Conservation (phyloP, 768 basidiomycete genomes). For the Crassisporium funariophilum region DNA sequence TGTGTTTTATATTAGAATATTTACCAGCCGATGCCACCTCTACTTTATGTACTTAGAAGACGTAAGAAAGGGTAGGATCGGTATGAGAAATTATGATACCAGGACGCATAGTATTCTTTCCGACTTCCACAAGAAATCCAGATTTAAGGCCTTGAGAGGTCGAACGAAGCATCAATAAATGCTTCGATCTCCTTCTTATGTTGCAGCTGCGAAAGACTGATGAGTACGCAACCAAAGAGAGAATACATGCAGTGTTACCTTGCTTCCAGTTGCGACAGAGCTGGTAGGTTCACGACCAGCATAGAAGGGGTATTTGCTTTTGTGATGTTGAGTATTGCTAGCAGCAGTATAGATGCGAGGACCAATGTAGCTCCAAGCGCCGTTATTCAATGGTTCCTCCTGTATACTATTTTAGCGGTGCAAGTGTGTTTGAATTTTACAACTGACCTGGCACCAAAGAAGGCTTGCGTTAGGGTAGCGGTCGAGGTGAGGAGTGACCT, state of each 20-base stretch:
- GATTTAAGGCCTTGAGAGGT: conserved; percentile 20
- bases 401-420: neutral
- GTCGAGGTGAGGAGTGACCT: conserved; percentile 88
- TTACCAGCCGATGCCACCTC: too few species aligned
- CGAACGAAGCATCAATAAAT: conserved; percentile 67
- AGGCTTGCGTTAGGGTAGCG: conserved; percentile 94
- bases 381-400: conserved; percentile 97
- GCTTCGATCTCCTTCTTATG: conserved; percentile 92
- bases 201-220: conserved; percentile 50
- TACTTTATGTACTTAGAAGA: too few species aligned
- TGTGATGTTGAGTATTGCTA: conserved; percentile 86
- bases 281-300: conserved; percentile 92
- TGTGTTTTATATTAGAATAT: too few species aligned
- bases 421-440: neutral
- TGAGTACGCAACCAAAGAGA: conserved; percentile 15
- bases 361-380: conserved; percentile 95
- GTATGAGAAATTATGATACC: too few species aligned
- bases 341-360: conserved; percentile 94
- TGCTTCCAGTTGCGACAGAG: conserved; percentile 91
- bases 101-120: too few species aligned
- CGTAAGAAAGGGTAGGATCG: too few species aligned
- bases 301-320: conserved; percentile 87
- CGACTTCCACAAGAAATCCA: too few species aligned
- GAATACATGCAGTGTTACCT: conserved; percentile 46
- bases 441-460: conserved; percentile 75